Conservation (phyloP, 2,329 filamentous ascomycete genomes). For the Pseudophaeomoniella oleicola region DNA sequence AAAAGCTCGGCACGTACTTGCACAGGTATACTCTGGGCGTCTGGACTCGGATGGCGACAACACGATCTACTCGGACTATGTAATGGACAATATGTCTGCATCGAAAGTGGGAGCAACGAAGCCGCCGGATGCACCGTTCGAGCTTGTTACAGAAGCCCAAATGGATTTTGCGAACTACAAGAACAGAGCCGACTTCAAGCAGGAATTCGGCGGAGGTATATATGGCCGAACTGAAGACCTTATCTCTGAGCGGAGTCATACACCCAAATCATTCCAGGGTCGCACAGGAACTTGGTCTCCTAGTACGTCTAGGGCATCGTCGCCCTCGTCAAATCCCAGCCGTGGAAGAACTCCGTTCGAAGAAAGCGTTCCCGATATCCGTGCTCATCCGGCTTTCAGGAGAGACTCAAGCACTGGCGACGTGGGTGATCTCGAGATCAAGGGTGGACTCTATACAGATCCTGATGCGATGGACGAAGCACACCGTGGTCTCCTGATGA, state of each 20-base stretch:
- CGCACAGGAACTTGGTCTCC: slow-evolving; percentile 21
- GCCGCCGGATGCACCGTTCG: slow-evolving; percentile 54
- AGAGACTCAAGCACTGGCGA: neutral
- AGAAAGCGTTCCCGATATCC: neutral
- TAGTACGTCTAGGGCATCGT: slow-evolving; percentile 23
- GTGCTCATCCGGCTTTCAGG: slow-evolving; percentile 1
- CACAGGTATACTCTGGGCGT: slow-evolving; percentile 73
- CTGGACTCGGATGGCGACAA: slow-evolving; percentile 51
- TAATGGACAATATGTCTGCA: slow-evolving; percentile 61
- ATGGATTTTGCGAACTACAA: slow-evolving; percentile 91
- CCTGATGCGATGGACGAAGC: neutral
- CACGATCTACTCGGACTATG: slow-evolving; percentile 60
- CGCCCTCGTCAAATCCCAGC: slow-evolving; percentile 17
- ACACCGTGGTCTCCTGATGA: neutral
- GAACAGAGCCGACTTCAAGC: slow-evolving; percentile 72
- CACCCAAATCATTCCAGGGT: slow-evolving; percentile 20
- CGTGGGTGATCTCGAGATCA: neutral
- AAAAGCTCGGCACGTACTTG: slow-evolving; percentile 73
- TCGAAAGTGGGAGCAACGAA: slow-evolving; percentile 30
- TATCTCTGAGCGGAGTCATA: slow-evolving; percentile 28
- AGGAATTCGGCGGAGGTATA: slow-evolving; percentile 66
- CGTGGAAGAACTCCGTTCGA: slow-evolving; percentile 1
- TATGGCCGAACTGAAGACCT: slow-evolving; percentile 30
- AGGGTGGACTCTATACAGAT: neutral
- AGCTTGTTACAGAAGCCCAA: slow-evolving; percentile 72